Evolutionary conservation across 805 yeast species (phyloP).

Genomic region (Candida sithepensis): DNA sequence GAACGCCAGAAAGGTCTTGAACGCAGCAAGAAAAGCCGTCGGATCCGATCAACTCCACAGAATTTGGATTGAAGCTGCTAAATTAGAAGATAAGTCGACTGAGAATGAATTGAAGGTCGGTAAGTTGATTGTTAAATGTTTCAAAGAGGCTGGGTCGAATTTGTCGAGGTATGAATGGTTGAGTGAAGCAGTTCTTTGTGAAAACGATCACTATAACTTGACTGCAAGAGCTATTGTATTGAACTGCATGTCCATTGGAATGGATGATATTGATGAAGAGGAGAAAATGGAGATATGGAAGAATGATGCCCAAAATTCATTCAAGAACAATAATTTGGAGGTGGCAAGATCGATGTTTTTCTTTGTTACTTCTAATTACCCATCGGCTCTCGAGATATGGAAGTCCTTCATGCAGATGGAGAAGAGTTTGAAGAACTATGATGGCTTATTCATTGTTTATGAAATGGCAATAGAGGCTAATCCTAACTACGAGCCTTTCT

Average conservation of each 20-base stretch:
- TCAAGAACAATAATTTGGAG: conserved; percentile 22
- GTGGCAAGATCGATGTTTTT: conserved; percentile 48
- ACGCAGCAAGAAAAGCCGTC: conserved; percentile 55
- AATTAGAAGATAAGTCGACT: conserved; percentile 56
- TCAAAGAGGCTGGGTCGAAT: conserved; percentile 36
- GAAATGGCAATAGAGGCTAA: conserved; percentile 49
- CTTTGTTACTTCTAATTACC: conserved; percentile 42
- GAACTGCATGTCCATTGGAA: conserved; percentile 33
- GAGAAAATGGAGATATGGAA: conserved; percentile 29
- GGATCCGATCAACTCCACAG: conserved; percentile 43
- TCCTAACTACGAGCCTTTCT: conserved; percentile 48
- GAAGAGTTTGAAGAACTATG: conserved; percentile 24
- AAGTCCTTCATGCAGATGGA: conserved; percentile 37
- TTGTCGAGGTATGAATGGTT: conserved; percentile 49
- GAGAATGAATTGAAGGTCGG: conserved; percentile 42
- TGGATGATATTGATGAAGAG: conserved; percentile 24
- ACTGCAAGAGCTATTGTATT: conserved; percentile 54
- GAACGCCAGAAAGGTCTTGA: conserved; percentile 53
- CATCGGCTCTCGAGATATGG: conserved; percentile 49
- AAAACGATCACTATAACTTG: conserved; percentile 38
- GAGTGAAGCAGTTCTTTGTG: conserved; percentile 50
- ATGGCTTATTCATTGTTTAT: conserved; percentile 41
- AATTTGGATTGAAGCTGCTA: conserved; percentile 69
- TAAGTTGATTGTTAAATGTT: conserved; percentile 47
- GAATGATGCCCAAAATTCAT: conserved; percentile 34